Base-by-base conservation (phyloP, 441 rosid species). In the Adansonia grandidieri region DNA sequence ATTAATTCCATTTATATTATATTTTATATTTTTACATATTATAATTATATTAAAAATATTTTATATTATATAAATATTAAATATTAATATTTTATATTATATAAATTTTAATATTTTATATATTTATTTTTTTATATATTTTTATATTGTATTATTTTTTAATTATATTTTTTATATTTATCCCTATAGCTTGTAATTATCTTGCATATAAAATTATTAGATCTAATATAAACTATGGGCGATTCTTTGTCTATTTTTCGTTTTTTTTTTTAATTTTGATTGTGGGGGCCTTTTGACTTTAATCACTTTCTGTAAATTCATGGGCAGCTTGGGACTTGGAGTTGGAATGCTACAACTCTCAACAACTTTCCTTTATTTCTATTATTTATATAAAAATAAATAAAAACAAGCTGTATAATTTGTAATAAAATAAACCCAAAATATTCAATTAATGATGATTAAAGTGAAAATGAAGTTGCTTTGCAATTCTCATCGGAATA, bases 401-500 rank as follows among this genome's bases (percentile, higher is more conserved):
- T 17, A 9, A 4, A 4, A 20, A 66, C 28, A 42, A 24, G 44
- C 44, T 48, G 58, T 22, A 40, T 48, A 48, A 69, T 4, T 69
- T 69, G 57, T 22, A 69, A 7, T 69, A 69, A 69, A 20, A 9
- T 6, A 48, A 22, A 24, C 58, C 58, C 15, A 17, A 67, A 44
- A 17, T 62, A 62, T 66, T 66, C 24, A 66, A 20, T 11, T 48
- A 9, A 48, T 48, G 45, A 14, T 71, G 45, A 71, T 24, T 24
- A 50, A 71, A 71, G 74, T 71, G 74, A 51, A 15, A 71, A 51
- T 14, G 22, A 51, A 51, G 74, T 51, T 48, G 57, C 42, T 48
- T 14, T 69, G 42, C 44, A 28, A 20, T 24, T 71, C 28, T 20
- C 47, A 71, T 53, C 14, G 51, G 74, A 71, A 51, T 51, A 71